Base-by-base conservation (phyloP, 148 eudicot species). In the Mesembryanthemum crystallinum region DNA sequence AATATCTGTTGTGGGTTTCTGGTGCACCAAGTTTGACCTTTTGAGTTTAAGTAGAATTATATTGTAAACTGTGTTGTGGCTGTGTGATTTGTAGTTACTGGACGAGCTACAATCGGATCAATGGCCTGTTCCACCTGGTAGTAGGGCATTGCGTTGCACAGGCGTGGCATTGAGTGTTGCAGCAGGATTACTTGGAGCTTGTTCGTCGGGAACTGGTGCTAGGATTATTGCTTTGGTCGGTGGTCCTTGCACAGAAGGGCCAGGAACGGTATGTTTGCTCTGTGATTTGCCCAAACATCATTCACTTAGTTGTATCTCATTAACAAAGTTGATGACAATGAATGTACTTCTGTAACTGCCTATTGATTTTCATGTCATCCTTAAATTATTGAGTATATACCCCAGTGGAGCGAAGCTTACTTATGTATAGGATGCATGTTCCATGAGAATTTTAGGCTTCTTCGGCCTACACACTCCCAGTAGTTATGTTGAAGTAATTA, bases 231-330 rank as follows among this genome's bases (percentile, higher is more conserved):
- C 94, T 75, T 84, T 94, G 77, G 97, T 92, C 15, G 98, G 98
- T 21, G 98, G 98, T 77, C 98, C 98, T 51, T 94, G 98, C 85
- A 94, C 98, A 8, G 98, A 94, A 85, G 98, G 98, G 45, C 97
- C 98, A 3, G 98, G 98, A 71, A 71, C 91, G 81, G 98, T 94
- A 88, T 71, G 87, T 72, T 71, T 55, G 27, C 72, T 64, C 14
- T 68, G 14, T 60, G 12, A 24, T 10, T 64, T 70, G 27, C 76
- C 76, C 75, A 1, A 35, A 13, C 35, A 67, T 78, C 25, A 45
- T 32, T 39, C 58, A 58, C 55, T 32, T 45, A 14, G 27, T 5
- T 68, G 23, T 62, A n/a, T 35, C 45, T 35, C 30, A 21, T 35
- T 39, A 4, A 30, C 5, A 25, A 3, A 20, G 12, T 29, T 45